These are phyloP conservation scores for Hypoxylon subgilvum DNA, from an alignment of 495 filamentous ascomycete genomes.

Conservation along the genomic window DNA sequence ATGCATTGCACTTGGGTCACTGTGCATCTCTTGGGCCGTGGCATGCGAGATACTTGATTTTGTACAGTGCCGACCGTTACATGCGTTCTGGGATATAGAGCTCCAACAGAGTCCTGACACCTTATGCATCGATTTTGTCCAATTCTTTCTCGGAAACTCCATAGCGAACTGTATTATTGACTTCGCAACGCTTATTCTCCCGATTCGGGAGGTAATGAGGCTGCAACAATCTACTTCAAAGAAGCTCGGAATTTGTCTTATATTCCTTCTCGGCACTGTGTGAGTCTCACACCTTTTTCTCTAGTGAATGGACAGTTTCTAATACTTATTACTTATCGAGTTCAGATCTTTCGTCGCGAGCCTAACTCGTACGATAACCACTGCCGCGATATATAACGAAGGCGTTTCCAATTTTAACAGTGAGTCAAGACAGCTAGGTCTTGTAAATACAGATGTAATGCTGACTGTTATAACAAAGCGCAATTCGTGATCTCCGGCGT, in stretches of 20 bases:
- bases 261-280: constrained; percentile 6
- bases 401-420: constrained; percentile 1
- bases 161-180: constrained; percentile 11
- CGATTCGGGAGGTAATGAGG: constrained; percentile 4
- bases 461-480: not conserved
- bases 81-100: constrained; percentile 10
- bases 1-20: not conserved
- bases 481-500: not conserved
- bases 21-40: constrained; percentile 1
- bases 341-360: constrained; percentile 3
- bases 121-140: not conserved
- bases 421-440: not conserved
- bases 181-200: not conserved
- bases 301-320: not conserved
- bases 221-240: constrained; percentile 1
- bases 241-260: not conserved
- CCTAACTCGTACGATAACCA: constrained; percentile 2
- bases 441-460: not conserved
- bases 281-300: not conserved
- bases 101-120: not conserved
- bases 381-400: not conserved
- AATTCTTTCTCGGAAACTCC: constrained; percentile 7
- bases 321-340: not conserved
- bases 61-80: constrained; percentile 4
- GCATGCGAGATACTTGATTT: constrained; percentile 1